Evolutionary conservation across 1,284 basidiomycete genomes (phyloP).

Genomic region (Sporisorium graminicola): DNA sequence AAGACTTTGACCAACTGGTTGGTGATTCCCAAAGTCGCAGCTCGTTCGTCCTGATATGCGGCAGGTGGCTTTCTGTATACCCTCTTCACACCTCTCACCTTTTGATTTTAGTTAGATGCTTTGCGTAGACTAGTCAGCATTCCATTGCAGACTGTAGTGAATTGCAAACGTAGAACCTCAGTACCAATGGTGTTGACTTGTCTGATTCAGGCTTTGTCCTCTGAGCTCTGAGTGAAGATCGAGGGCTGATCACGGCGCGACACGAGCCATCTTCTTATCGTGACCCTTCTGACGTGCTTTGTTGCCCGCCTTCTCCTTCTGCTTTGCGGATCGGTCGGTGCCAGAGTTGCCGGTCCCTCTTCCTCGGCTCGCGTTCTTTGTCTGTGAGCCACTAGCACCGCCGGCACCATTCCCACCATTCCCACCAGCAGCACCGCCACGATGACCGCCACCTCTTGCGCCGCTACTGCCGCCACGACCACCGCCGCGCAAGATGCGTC

Average conservation of each 20-base stretch:
- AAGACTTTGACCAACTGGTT: slow-evolving; percentile 43
- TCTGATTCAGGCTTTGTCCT: too few species aligned
- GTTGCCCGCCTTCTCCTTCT: slow-evolving; percentile 56
- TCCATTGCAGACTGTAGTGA: too few species aligned
- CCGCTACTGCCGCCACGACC: slow-evolving; percentile 5
- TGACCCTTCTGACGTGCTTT: slow-evolving; percentile 40
- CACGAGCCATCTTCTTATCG: slow-evolving; percentile 52
- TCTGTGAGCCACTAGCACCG: slow-evolving; percentile 13
- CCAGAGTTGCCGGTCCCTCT: slow-evolving; percentile 43
- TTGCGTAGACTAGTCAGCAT: neutral
- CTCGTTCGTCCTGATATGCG: neutral
- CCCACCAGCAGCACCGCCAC: slow-evolving; percentile 2
- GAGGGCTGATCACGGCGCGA: slow-evolving; percentile 4
- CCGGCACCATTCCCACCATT: slow-evolving; percentile 2
- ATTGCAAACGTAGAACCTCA: too few species aligned
- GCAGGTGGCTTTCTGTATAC: neutral
- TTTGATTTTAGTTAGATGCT: neutral
- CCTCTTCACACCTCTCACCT: neutral
- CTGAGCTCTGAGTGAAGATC: too few species aligned
- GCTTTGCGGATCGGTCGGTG: slow-evolving; percentile 39
- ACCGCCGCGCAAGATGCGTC: slow-evolving; percentile 43
- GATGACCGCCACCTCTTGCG: slow-evolving; percentile 22
- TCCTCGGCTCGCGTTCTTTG: slow-evolving; percentile 32
- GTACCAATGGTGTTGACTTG: neutral
- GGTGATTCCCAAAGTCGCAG: slow-evolving; percentile 41